Evolutionary conservation across 495 filamentous ascomycete species (phyloP).

Genomic region (Aspergillus affinis): DNA sequence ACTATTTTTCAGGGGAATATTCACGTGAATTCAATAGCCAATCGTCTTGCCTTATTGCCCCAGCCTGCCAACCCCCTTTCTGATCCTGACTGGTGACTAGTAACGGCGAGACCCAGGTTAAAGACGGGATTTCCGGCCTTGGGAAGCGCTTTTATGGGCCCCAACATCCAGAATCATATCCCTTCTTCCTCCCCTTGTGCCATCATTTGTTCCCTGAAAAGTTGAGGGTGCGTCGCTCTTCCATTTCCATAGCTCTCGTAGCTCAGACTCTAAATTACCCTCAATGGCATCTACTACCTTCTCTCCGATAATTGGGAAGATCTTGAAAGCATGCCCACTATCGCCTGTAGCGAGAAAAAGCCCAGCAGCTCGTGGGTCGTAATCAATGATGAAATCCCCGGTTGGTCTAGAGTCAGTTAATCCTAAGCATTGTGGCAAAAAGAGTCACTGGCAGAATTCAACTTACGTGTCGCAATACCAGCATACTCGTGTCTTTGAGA

Average conservation of each 20-base stretch:
- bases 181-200: background rate
- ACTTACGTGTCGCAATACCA: background rate
- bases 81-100: too few species aligned
- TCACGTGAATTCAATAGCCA: too few species aligned
- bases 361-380: background rate
- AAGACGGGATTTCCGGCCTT: too few species aligned
- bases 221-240: background rate
- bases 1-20: too few species aligned
- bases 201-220: background rate
- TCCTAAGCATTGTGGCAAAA: background rate
- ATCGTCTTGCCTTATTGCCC: too few species aligned
- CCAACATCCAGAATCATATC: background rate
- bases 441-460: too few species aligned
- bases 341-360: background rate
- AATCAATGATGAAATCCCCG: background rate
- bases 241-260: background rate
- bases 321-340: background rate
- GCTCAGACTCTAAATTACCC: background rate
- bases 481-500: background rate
- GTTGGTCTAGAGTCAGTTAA: background rate
- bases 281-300: background rate
- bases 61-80: too few species aligned
- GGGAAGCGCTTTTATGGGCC: too few species aligned
- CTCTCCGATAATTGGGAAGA: background rate
- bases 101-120: too few species aligned